Evolutionary conservation across 768 basidiomycete genomes (phyloP).

Genomic region (Rhodotorula diobovata): DNA sequence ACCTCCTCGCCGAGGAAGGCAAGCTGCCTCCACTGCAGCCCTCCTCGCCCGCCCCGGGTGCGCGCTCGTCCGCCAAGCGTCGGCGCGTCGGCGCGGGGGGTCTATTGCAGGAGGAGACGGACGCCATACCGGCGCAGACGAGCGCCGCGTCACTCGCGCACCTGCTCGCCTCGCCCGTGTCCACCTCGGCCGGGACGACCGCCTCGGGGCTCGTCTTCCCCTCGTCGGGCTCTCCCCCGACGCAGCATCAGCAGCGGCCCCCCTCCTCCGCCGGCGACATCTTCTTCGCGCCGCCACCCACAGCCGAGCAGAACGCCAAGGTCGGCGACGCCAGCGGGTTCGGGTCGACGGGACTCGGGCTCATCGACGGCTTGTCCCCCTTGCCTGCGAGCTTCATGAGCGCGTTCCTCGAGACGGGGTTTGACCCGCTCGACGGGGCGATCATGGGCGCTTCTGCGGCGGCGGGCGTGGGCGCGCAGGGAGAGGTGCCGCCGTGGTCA

Average conservation of each 20-base stretch:
- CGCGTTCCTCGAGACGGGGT: neutral
- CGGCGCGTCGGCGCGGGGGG: neutral
- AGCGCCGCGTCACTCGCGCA: neutral
- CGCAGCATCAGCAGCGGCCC: too few species aligned
- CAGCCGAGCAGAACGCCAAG: too few species aligned
- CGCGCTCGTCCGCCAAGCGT: neutral
- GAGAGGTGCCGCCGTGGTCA: neutral
- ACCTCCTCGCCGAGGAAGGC: constrained; percentile 7
- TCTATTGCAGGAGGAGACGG: too few species aligned
- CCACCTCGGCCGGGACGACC: neutral
- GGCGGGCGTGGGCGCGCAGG: neutral
- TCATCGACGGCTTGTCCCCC: neutral
- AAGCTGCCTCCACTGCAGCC: neutral
- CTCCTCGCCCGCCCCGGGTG: neutral
- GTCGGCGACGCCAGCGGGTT: too few species aligned
- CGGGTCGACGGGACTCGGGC: constrained; percentile 1
- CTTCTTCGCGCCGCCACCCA: too few species aligned
- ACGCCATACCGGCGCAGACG: too few species aligned
- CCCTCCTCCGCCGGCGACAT: too few species aligned
- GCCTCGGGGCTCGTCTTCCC: neutral
- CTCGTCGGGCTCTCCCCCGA: too few species aligned
- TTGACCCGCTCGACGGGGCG: constrained; percentile 15
- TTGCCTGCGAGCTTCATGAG: constrained; percentile 3
- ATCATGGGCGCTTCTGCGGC: neutral
- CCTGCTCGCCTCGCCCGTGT: neutral